Base-by-base conservation (phyloP, 169 alveolate genomes). In the Plasmodium relictum region DNA sequence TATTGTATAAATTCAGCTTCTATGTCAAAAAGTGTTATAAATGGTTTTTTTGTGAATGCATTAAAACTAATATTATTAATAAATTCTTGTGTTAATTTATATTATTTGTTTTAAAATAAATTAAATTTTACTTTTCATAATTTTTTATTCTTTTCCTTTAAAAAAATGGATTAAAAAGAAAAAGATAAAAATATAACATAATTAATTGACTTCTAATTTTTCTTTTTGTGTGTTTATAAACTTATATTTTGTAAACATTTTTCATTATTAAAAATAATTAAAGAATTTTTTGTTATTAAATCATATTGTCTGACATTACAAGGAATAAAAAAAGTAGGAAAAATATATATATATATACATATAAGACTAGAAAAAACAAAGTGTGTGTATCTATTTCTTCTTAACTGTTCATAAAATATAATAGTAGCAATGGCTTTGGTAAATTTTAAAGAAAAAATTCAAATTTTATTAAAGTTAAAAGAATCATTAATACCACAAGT, bases 391-490 rank as follows among this genome's bases (percentile, higher is more conserved):
- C 39, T 31, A 31, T 66, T 45, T 69, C 18, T 9, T 48, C 61
- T 45, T 24, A 69, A 44, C 62, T 69, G 78, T 48, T 45, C 63
- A 45, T 44, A 45, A 44, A 69, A 69, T 42, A 69, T 62, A 63
- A 41, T 24, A 48, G 54, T 9, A 73, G 24, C 3, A 24, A 80
- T 80, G 90, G 83, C 90, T 66, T 80, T 80, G 54, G 66, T 80
- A 65, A 80, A 80, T 44, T 80, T 80, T 48, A 80, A 80, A 70
- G 90, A 80, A 54, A 80, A 50, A 31, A 80, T 80, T 45, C 90
- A 80, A 41, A 80, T 80, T 52, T 80, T 80, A 71, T 52, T 80
- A 68, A 80, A 80, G 72, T 72, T 80, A 80, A 80, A 80, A 54
- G 90, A 80, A 44, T 80, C 90, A 26, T 70, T 80, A 68, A 80